Conservation (phyloP, 2,329 filamentous ascomycete species). For the Dactylonectria estremocensis region DNA sequence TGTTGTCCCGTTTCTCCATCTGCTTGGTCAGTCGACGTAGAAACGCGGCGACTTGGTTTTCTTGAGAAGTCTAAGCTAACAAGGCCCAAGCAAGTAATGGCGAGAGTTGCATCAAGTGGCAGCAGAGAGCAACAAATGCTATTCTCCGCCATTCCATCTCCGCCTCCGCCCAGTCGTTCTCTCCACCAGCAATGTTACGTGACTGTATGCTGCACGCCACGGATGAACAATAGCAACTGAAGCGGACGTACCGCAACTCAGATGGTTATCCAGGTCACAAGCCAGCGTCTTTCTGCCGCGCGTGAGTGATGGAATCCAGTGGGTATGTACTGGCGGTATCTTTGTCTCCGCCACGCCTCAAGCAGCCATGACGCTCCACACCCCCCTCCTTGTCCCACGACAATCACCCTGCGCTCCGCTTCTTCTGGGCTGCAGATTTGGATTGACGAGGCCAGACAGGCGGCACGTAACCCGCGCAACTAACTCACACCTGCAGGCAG, state of each 20-base stretch:
- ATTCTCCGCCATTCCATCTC: constrained; percentile 17
- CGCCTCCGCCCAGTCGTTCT: constrained; percentile 41
- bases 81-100: background rate
- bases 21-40: background rate
- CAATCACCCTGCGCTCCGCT: constrained; percentile 21
- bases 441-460: constrained; percentile 13
- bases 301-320: background rate
- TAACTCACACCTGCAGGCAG: constrained; percentile 24
- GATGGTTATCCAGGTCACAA: background rate
- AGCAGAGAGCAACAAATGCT: constrained; percentile 5
- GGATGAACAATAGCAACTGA: background rate
- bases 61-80: background rate
- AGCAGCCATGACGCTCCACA: constrained; percentile 6
- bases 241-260: background rate
- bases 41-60: background rate
- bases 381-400: constrained; percentile 1
- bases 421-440: constrained; percentile 29
- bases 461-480: constrained; percentile 11
- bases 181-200: constrained; percentile 45
- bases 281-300: background rate
- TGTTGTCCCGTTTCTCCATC: background rate
- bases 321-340: background rate
- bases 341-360: background rate
- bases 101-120: constrained; percentile 7
- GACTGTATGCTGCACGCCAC: constrained; percentile 13